Conservation (phyloP, 2,329 filamentous ascomycete genomes). For the Lachnellula cervina region DNA sequence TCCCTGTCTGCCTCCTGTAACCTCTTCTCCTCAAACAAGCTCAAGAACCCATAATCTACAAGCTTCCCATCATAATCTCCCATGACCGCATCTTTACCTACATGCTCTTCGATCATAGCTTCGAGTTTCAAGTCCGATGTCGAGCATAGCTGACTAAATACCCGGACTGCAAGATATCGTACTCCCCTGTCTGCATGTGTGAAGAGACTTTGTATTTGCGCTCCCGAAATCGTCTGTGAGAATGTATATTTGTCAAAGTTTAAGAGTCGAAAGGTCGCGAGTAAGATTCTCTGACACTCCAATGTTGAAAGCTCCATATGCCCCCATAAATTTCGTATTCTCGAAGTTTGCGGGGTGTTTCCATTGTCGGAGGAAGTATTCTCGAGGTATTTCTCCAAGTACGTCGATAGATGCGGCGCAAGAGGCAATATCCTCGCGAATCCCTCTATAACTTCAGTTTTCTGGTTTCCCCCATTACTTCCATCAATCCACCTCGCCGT, state of each 20-base stretch:
- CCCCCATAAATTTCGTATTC: constrained; percentile 21
- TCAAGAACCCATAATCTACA: constrained; percentile 75
- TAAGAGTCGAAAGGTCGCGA: constrained; percentile 74
- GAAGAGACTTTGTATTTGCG: constrained; percentile 66
- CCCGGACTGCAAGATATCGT: constrained; percentile 75
- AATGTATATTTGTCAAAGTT: constrained; percentile 70
- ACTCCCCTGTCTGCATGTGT: constrained; percentile 54
- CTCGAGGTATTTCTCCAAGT: constrained; percentile 51
- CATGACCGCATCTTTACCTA: constrained; percentile 56
- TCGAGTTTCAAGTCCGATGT: constrained; percentile 77
- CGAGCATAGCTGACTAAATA: constrained; percentile 73
- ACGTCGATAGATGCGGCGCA: constrained; percentile 72
- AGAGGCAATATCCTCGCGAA: constrained; percentile 78
- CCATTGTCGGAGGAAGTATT: constrained; percentile 23
- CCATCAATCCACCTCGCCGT: constrained; percentile 70
- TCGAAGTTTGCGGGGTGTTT: constrained; percentile 20
- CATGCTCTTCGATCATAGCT: constrained; percentile 60
- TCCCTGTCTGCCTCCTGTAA: constrained; percentile 19
- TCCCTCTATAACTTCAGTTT: constrained; percentile 53
- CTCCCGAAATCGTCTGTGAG: constrained; percentile 57
- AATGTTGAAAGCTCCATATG: constrained; percentile 34
- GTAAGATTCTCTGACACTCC: constrained; percentile 45
- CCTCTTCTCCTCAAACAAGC: constrained; percentile 49
- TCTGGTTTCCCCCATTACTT: constrained; percentile 10
- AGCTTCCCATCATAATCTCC: constrained; percentile 70